A percentile compares a stretch with the other conserved stretches of the same genome.
phyloP scores from a whole-genome alignment of 73 alveolate species.

The Paramecium sonneborni region DNA sequence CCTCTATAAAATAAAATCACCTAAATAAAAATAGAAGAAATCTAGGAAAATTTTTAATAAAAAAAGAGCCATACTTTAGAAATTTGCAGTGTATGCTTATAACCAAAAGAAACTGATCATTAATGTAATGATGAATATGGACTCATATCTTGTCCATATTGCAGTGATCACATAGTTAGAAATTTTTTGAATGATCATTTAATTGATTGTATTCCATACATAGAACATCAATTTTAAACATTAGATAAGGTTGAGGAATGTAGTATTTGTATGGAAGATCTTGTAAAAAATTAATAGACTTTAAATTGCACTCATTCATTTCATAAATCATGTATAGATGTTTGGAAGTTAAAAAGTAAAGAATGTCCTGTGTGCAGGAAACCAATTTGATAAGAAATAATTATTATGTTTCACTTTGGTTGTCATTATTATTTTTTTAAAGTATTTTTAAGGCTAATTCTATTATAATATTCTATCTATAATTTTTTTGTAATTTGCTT shows the following conservation, averaged over 20 bases:
- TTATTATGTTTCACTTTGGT: neutral
- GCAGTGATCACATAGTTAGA: neutral
- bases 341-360: neutral
- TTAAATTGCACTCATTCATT: neutral
- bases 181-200: conserved; percentile 3
- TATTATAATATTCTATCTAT: neutral
- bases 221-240: neutral
- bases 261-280: neutral
- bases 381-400: neutral
- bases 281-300: neutral
- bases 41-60: neutral
- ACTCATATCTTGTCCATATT: neutral
- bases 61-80: neutral
- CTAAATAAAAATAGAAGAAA: neutral
- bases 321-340: neutral
- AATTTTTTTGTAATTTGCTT: no score
- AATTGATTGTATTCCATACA: neutral
- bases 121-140: conserved; percentile 20
- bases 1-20: neutral
- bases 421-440: neutral
- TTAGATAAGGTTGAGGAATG: neutral
- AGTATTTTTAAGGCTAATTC: neutral
- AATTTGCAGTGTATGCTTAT: neutral
- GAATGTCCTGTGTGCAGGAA: neutral
- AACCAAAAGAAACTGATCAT: neutral